phyloP scores from a whole-genome alignment of 495 filamentous ascomycete species.

The Lasiosphaeria hispida region DNA sequence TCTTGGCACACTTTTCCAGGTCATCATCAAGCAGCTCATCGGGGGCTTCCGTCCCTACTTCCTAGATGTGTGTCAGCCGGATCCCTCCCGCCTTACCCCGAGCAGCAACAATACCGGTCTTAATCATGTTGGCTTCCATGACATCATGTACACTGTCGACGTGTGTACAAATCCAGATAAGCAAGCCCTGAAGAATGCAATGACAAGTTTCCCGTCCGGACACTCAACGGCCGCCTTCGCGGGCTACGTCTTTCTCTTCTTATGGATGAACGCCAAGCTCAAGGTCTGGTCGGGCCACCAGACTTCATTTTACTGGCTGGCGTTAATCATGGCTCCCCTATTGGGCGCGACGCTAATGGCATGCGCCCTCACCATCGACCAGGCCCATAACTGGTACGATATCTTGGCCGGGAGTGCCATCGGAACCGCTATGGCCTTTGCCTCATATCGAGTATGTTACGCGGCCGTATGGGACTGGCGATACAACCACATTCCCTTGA shows the following conservation, averaged over 20 bases:
- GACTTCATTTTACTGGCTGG: slow-evolving; percentile 61
- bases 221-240: slow-evolving; percentile 59
- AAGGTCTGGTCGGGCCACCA: slow-evolving; percentile 60
- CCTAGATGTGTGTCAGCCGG: slow-evolving; percentile 55
- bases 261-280: slow-evolving; percentile 65
- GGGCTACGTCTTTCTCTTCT: slow-evolving; percentile 51
- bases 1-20: slow-evolving; percentile 54
- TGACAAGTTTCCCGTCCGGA: slow-evolving; percentile 61
- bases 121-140: slow-evolving; percentile 43
- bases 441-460: slow-evolving; percentile 57
- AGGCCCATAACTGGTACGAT: slow-evolving; percentile 62
- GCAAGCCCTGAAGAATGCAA: slow-evolving; percentile 43
- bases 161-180: slow-evolving; percentile 42
- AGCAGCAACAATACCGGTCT: slow-evolving; percentile 29
- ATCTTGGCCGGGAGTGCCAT: slow-evolving; percentile 55
- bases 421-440: slow-evolving; percentile 54
- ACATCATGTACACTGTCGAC: slow-evolving; percentile 49
- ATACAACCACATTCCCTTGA: slow-evolving; percentile 53
- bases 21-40: slow-evolving; percentile 56
- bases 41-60: slow-evolving; percentile 58
- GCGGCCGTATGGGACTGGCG: slow-evolving; percentile 59
- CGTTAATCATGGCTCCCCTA: slow-evolving; percentile 55
- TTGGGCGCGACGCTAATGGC: slow-evolving; percentile 58
- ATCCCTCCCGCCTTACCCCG: slow-evolving; percentile 33
- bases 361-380: slow-evolving; percentile 57